Base-by-base conservation (phyloP, 129 eudicot species). In the carrot (Daucus carota) region DNA sequence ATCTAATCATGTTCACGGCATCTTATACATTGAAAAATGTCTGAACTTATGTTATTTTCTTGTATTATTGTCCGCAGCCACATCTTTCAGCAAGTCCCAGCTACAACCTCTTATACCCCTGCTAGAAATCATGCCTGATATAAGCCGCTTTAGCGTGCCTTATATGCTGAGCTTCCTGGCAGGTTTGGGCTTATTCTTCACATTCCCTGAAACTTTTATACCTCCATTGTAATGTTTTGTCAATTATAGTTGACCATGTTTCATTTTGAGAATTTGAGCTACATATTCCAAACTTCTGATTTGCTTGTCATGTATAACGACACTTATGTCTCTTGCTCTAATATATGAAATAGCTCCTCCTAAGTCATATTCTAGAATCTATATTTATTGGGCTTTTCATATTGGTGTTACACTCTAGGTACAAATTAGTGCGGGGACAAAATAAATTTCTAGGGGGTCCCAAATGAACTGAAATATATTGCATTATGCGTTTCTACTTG, bases 11-110 rank as follows among this genome's bases (percentile, higher is more conserved):
- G 31, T 54, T n/a, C 31, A 9, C 5, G 20, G n/a, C 40, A 36
- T 36, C 29, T 54, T 54, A 54, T 36, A 48, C 38, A 48, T 13
- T n/a, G 69, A 67, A n/a, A 67, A 28, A 73, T 47, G 41, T 44
- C 17, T 66, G 18, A 14, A 36, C 17, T 34, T 7, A 29, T 7
- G 22, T n/a, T n/a, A n/a, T n/a, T n/a, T n/a, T n/a, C n/a, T n/a
- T n/a, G n/a, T n/a, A 28, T 18, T 78, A 42, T 16, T n/a, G 16
- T 22, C 76, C 73, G 72, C 90, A 92, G 98, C 96, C 62, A 92
- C 98, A 41, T 85, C 87, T 85, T 90, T 86, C 68, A 18, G 45
- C 76, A 85, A 82, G 73, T 92, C 98, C 38, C 85, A 70, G 73
- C 47, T 88, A 63, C 87, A 79, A 52, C 69, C 84, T 79, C 75